A percentile compares a stretch with the other conserved stretches of the same genome.
These are phyloP conservation scores for Arthrobotrys iridis DNA, from an alignment of 2,329 filamentous ascomycete species.

Conservation along the genomic window DNA sequence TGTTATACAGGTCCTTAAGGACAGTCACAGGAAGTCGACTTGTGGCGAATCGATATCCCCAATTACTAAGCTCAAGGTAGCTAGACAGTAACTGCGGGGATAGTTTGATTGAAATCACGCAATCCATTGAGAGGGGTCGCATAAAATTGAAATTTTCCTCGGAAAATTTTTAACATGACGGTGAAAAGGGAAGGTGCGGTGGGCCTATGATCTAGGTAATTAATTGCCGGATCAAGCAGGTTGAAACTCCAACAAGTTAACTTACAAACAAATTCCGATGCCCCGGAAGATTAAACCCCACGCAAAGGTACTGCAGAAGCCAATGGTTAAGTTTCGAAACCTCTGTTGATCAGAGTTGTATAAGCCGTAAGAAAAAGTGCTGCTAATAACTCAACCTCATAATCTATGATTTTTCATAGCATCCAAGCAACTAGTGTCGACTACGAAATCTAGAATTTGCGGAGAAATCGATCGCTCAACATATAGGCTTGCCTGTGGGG, in stretches of 20 bases:
- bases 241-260: neutral
- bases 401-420: too few species aligned
- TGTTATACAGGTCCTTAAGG: too few species aligned
- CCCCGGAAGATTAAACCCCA: too few species aligned
- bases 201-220: neutral
- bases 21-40: neutral
- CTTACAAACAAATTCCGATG: neutral
- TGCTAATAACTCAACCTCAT: too few species aligned
- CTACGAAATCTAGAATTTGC: too few species aligned
- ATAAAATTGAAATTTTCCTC: neutral
- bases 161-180: neutral
- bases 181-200: neutral
- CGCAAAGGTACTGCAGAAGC: neutral
- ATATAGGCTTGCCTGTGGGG: too few species aligned
- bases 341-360: too few species aligned
- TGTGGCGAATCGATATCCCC: neutral
- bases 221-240: neutral
- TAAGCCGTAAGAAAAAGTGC: too few species aligned
- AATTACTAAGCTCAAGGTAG: neutral
- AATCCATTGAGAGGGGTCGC: neutral
- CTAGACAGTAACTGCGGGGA: conserved; percentile 2
- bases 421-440: too few species aligned
- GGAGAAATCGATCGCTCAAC: too few species aligned
- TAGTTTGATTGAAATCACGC: conserved; percentile 6
- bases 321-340: too few species aligned